Conservation (phyloP, 148 eudicot species). For the Nepenthes mirabilis region DNA sequence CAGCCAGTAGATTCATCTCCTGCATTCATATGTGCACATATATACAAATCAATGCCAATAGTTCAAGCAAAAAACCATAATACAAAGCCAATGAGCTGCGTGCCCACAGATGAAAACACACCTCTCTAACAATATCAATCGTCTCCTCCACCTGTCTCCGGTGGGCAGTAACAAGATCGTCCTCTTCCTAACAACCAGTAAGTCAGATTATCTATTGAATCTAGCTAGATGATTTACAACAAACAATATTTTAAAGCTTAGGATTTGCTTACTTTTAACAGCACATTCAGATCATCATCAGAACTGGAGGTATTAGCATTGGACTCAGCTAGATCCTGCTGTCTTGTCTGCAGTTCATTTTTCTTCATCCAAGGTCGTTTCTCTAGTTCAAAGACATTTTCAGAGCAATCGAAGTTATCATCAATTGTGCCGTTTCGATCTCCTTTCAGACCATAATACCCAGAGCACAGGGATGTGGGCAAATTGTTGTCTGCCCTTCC, state of each 20-base stretch:
- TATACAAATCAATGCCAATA: neutral
- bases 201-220: neutral
- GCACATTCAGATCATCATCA: constrained; percentile 46
- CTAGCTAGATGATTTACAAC: neutral
- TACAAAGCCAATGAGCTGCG: no score
- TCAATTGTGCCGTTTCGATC: constrained; percentile 16
- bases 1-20: constrained; percentile 61
- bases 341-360: constrained; percentile 10
- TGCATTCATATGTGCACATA: constrained; percentile 6
- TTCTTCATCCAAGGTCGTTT: constrained; percentile 19
- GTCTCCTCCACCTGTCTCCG: constrained; percentile 55
- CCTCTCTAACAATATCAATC: constrained; percentile 61
- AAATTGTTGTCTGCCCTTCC: constrained; percentile 29
- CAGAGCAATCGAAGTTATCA: constrained; percentile 31
- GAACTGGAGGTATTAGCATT: constrained; percentile 15
- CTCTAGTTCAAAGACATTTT: constrained; percentile 31
- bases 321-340: constrained; percentile 6
- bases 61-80: neutral
- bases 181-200: constrained; percentile 46
- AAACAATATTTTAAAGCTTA: neutral
- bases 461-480: constrained; percentile 11
- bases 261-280: constrained; percentile 34
- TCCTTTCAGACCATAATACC: constrained; percentile 20
- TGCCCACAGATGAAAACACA: constrained; percentile 7
- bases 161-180: constrained; percentile 54